Evolutionary conservation across 108 stramenopile genomes (phyloP).

Genomic region (Stephanodiscus triporus): DNA sequence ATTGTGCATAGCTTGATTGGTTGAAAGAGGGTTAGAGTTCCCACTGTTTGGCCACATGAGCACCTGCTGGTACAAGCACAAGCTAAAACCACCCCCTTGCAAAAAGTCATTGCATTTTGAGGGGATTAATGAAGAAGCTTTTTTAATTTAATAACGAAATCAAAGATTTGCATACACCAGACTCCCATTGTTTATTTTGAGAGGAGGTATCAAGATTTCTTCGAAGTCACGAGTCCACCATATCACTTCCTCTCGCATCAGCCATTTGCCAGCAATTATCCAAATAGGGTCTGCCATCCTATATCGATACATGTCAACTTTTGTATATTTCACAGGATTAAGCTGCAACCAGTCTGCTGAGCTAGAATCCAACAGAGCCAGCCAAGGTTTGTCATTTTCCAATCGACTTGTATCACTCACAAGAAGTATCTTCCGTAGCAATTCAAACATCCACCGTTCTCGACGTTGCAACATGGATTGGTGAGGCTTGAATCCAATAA

Average conservation of each 20-base stretch:
- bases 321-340: conserved; percentile 40
- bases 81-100: too few species aligned
- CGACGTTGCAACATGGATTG: conserved; percentile 42
- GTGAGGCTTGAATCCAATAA: conserved; percentile 69
- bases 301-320: conserved; percentile 70
- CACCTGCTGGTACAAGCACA: too few species aligned
- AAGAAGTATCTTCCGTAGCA: conserved; percentile 47
- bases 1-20: too few species aligned
- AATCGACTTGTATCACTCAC: conserved; percentile 1
- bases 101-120: too few species aligned
- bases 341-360: conserved; percentile 17
- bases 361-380: conserved; percentile 38
- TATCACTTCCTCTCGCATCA: conserved; percentile 9
- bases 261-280: conserved; percentile 22
- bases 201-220: conserved; percentile 55
- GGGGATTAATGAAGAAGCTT: too few species aligned
- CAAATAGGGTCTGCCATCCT: conserved; percentile 60
- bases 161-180: conserved; percentile 2
- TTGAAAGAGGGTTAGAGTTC: too few species aligned
- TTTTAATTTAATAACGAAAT: not conserved
- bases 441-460: conserved; percentile 57
- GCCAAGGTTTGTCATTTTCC: conserved; percentile 37
- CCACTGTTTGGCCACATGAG: too few species aligned
- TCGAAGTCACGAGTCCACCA: conserved; percentile 67
- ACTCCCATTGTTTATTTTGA: conserved; percentile 16